Evolutionary conservation across 2,329 filamentous ascomycete genomes (phyloP).

Genomic region (Neofusicoccum kwambonambiense): DNA sequence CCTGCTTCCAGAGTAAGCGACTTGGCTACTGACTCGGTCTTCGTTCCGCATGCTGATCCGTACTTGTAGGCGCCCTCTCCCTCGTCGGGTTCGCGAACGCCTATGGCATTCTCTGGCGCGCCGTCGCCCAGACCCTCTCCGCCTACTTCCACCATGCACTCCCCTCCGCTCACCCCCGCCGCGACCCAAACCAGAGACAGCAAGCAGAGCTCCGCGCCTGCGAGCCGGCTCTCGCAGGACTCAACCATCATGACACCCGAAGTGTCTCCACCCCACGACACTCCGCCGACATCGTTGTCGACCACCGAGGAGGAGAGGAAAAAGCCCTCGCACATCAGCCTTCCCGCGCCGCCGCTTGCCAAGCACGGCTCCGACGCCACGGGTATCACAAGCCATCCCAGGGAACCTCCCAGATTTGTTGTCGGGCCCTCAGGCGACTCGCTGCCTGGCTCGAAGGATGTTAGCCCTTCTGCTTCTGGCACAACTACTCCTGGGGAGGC

Average conservation of each 20-base stretch:
- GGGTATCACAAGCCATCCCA: conserved; percentile 44
- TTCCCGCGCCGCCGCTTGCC: conserved; percentile 34
- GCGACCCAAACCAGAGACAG: conserved; percentile 65
- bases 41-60: conserved; percentile 18
- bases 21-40: conserved; percentile 3
- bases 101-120: conserved; percentile 41
- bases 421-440: conserved; percentile 58
- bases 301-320: conserved; percentile 17
- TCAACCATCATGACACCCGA: conserved; percentile 56
- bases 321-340: conserved; percentile 30
- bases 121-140: conserved; percentile 69
- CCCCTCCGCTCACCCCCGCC: conserved; percentile 84
- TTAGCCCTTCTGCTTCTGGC: conserved; percentile 61
- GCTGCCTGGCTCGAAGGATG: conserved; percentile 54
- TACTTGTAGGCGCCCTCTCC: conserved; percentile 50
- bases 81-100: conserved; percentile 52
- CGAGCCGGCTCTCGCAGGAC: conserved; percentile 36
- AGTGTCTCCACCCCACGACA: conserved; percentile 55
- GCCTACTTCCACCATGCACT: conserved; percentile 70
- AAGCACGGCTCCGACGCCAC: conserved; percentile 12
- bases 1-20: conserved; percentile 75
- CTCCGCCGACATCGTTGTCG: conserved; percentile 47
- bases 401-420: conserved; percentile 54
- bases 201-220: conserved; percentile 28
- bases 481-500: conserved; percentile 45